Conservation (phyloP, 768 basidiomycete genomes). For the Clitopilus hobsonii region DNA sequence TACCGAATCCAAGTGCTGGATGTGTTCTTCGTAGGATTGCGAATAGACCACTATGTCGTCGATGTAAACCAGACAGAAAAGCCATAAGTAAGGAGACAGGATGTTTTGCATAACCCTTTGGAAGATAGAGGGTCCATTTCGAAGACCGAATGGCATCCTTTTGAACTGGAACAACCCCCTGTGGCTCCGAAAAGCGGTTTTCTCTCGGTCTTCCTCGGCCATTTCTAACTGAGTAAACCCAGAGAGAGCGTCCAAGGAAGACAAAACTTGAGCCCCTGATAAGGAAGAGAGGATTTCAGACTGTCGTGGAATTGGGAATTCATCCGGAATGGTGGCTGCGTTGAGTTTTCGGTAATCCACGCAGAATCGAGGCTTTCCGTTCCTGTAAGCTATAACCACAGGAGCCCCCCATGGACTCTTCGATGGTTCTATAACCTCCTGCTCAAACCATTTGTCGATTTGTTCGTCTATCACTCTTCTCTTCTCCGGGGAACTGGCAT, state of each 20-base stretch:
- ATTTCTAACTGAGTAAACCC: conserved; percentile 37
- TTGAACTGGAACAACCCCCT: conserved; percentile 34
- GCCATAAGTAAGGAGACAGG: conserved; percentile 29
- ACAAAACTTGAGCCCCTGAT: conserved; percentile 23
- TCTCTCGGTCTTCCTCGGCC: conserved; percentile 19
- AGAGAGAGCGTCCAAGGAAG: conserved; percentile 28
- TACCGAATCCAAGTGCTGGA: conserved; percentile 23
- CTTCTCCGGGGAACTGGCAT: conserved; percentile 20
- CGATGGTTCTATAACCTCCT: conserved; percentile 34
- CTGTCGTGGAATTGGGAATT: conserved; percentile 21
- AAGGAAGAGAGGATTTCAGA: conserved; percentile 22
- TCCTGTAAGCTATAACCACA: conserved; percentile 28
- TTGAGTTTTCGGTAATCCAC: conserved; percentile 26
- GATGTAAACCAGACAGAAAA: conserved; percentile 36
- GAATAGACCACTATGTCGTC: conserved; percentile 37
- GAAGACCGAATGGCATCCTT: conserved; percentile 34
- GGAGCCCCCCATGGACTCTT: conserved; percentile 31
- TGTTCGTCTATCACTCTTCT: conserved; percentile 23
- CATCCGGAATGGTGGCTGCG: conserved; percentile 14
- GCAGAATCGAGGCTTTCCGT: conserved; percentile 29
- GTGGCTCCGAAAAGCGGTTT: conserved; percentile 34
- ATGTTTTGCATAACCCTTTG: conserved; percentile 36
- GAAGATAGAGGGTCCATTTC: conserved; percentile 33
- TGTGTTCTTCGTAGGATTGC: conserved; percentile 20
- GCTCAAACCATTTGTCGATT: conserved; percentile 24